Base-by-base conservation (phyloP, 2,329 filamentous ascomycete species). In the Trichophyton simii region DNA sequence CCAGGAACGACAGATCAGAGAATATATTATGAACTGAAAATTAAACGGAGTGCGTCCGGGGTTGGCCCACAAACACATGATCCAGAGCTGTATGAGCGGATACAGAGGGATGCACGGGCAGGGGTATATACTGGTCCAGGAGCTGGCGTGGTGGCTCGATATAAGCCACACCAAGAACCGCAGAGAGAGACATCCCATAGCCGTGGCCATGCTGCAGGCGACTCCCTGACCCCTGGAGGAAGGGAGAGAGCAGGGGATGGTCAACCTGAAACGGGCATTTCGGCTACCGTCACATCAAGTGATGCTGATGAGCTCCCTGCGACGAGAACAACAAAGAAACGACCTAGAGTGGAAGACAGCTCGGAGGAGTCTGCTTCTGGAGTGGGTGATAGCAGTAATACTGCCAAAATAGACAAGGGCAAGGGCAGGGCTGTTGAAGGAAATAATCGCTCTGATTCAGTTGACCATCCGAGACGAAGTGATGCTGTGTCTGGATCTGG, bases 31-130 rank as follows among this genome's bases (percentile, higher is more conserved):
- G 42, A 44, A 9, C 42, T 54, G 7, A 18, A 60, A 25, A 22
- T 8, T 9, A 6, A 46, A 15, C 13, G n/a, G n/a, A 52, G 6
- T 46, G 28, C 58, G 8, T 50, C 52, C 5, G 44, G n/a, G 20
- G 46, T 4, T 20, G 63, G 59, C 6, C 54, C 46, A 18, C 59
- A 58, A 13, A 36, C 59, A 22, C 63, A 64, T 60, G 22, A 62
- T 50, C 63, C 63, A 11, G 63, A 62, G 34, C 54, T 64, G 15
- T 64, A 61, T 46, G 61, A 62, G 15, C 36, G 41, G 57, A 61
- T 64, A 50, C 52, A 61, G 36, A 57, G 58, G 9, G 61, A 46
- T 15, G 55, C 25, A 36, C n/a, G 31, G 15, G 9, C 58, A 13
- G 63, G 63, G 9, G 31, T 50, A 25, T 59, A 62, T 57, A 34